phyloP scores from a whole-genome alignment of 164 flowering plant species.

The Umbellularia californica region DNA sequence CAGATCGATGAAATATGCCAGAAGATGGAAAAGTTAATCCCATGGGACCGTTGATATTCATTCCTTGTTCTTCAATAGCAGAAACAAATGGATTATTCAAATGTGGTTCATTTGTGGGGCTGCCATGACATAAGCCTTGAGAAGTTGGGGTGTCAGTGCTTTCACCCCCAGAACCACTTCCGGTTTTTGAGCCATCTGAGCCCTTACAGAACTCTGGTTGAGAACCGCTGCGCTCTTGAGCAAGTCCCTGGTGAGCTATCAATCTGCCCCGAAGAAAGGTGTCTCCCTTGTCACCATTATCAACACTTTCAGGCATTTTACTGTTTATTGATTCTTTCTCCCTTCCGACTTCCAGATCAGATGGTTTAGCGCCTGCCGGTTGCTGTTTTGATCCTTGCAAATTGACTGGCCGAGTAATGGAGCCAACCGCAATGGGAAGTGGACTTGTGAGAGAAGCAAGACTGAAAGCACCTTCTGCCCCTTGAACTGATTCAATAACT shows the following conservation, averaged over 20 bases:
- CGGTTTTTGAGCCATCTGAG: constrained; percentile 28
- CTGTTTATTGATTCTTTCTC: constrained; percentile 23
- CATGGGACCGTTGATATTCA: constrained; percentile 18
- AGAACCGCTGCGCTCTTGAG: constrained; percentile 17
- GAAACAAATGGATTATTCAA: constrained; percentile 29
- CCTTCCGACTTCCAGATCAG: constrained; percentile 29
- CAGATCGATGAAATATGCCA: constrained; percentile 28
- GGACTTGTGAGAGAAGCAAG: constrained; percentile 58
- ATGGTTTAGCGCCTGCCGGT: constrained; percentile 27
- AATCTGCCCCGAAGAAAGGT: constrained; percentile 17
- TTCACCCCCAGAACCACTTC: constrained; percentile 61
- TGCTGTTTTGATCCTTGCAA: constrained; percentile 33
- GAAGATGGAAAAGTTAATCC: constrained; percentile 25
- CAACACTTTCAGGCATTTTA: constrained; percentile 29
- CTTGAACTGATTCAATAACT: constrained; percentile 96
- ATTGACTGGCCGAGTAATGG: constrained; percentile 56
- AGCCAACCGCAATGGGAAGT: constrained; percentile 56
- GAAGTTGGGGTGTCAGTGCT: constrained; percentile 72
- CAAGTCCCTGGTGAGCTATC: constrained; percentile 24
- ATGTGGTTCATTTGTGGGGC: constrained; percentile 42
- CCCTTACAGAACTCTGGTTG: constrained; percentile 23
- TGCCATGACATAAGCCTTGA: constrained; percentile 71
- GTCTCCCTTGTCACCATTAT: constrained; percentile 23
- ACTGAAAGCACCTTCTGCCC: constrained; percentile 65
- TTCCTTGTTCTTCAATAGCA: constrained; percentile 23